Percentiles rank a stretch among this genome's conserved stretches.
Conservation (phyloP, 768 basidiomycete species). For the Hygrophorus russula region DNA sequence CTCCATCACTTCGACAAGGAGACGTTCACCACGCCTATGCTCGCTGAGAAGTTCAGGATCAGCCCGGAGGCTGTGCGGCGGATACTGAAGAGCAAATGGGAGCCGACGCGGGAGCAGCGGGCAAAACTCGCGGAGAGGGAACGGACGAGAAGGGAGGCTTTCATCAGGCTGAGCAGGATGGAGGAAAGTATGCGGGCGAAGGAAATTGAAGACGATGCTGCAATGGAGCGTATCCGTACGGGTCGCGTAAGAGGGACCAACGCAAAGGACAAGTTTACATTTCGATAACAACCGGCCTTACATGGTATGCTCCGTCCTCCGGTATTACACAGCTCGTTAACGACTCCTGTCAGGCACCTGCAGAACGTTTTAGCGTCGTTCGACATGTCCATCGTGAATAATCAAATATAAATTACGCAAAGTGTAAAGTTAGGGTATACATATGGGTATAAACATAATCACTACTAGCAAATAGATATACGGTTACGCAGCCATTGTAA, state of each 20-base stretch:
- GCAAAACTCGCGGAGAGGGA: constrained; percentile 39
- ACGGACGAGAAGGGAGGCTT: constrained; percentile 29
- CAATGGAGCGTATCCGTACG: neutral
- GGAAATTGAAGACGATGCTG: neutral
- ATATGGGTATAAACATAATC: neutral
- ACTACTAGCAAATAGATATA: neutral
- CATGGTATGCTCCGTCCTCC: too few species aligned
- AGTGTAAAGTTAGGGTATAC: constrained; percentile 3
- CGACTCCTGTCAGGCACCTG: too few species aligned
- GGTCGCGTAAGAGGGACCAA: constrained; percentile 4
- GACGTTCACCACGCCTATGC: constrained; percentile 50
- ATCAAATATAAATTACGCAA: too few species aligned
- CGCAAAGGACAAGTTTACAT: constrained; percentile 5
- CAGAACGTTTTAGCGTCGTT: too few species aligned
- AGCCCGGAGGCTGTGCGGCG: constrained; percentile 73
- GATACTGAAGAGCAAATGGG: constrained; percentile 69
- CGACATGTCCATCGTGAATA: too few species aligned
- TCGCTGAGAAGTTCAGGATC: constrained; percentile 71
- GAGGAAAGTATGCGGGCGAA: constrained; percentile 30
- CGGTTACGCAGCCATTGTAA: neutral
- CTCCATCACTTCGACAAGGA: constrained; percentile 54
- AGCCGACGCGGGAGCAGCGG: constrained; percentile 44
- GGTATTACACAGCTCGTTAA: too few species aligned
- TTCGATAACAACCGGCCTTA: neutral
- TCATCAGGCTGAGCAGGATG: constrained; percentile 24